Conservation (phyloP, 352 stramenopile species). For the Globisporangium cylindrosporum region DNA sequence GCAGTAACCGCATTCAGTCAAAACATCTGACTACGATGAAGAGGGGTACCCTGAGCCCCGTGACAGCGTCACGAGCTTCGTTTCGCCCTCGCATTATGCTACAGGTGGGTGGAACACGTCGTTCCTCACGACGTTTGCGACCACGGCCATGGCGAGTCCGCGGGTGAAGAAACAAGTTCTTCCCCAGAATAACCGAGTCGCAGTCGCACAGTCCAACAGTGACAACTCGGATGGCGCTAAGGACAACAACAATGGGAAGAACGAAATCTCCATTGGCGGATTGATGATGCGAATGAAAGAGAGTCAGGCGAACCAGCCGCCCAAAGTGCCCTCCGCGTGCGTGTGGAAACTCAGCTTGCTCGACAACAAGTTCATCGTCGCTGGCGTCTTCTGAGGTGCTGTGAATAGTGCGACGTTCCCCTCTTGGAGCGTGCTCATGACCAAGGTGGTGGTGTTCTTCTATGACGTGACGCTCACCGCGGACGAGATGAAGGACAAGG, state of each 20-base stretch:
- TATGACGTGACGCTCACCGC: conserved; percentile 33
- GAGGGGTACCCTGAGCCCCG: neutral
- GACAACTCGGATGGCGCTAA: neutral
- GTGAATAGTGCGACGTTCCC: conserved; percentile 46
- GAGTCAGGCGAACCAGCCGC: neutral
- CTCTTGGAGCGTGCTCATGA: conserved; percentile 39
- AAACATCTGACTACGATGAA: neutral
- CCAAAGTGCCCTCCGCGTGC: conserved; percentile 16
- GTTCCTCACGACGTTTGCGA: neutral
- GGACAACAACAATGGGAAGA: neutral
- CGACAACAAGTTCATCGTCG: conserved; percentile 38
- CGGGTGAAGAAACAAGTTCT: neutral
- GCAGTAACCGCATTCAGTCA: neutral
- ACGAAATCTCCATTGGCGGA: neutral
- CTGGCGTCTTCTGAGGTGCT: conserved; percentile 31
- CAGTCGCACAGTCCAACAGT: neutral
- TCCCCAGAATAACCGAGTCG: neutral
- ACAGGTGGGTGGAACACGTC: neutral
- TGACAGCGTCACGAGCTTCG: conserved; percentile 1
- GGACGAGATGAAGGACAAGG: conserved; percentile 38
- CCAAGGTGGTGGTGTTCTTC: conserved; percentile 48
- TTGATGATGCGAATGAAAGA: neutral
- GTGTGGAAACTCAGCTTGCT: conserved; percentile 44
- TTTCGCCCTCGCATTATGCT: neutral
- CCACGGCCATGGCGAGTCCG: neutral